Conservation (phyloP, 306 rosid species). For the Acmispon strigosus region DNA sequence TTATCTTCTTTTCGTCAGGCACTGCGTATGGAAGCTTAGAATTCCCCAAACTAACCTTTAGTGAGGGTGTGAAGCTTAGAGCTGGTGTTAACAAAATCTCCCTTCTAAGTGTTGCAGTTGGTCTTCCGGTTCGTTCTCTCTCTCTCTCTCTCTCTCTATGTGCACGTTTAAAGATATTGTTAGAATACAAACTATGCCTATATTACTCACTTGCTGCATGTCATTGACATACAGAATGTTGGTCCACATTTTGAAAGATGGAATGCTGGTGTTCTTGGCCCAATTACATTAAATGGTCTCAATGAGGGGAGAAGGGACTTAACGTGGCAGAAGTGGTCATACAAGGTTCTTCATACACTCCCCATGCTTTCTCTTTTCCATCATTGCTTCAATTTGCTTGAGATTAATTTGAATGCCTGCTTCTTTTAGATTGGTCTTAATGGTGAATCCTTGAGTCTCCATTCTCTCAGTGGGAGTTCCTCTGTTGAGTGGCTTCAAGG, state of each 20-base stretch:
- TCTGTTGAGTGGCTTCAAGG: conserved; percentile 93
- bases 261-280: conserved; percentile 97
- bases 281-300: conserved; percentile 72
- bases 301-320: conserved; percentile 91
- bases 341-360: conserved; percentile 55
- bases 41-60: conserved; percentile 73
- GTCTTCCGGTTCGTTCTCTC: conserved; percentile 77
- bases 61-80: conserved; percentile 61
- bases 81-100: conserved; percentile 83
- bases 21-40: conserved; percentile 86
- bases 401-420: conserved; percentile 22
- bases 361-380: neutral
- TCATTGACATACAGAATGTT: conserved; percentile 54
- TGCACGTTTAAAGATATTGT: neutral
- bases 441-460: conserved; percentile 91
- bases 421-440: conserved; percentile 73
- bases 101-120: conserved; percentile 90
- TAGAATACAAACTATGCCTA: neutral
- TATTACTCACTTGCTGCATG: conserved; percentile 16
- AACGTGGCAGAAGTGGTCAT: conserved; percentile 98
- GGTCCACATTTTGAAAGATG: conserved; percentile 98
- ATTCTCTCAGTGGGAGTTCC: conserved; percentile 87
- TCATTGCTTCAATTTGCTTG: conserved; percentile 10
- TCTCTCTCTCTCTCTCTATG: conserved; percentile 30
- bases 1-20: conserved; percentile 41